Conservation (phyloP, 2,329 filamentous ascomycete species). For the Colletotrichum australisinense region DNA sequence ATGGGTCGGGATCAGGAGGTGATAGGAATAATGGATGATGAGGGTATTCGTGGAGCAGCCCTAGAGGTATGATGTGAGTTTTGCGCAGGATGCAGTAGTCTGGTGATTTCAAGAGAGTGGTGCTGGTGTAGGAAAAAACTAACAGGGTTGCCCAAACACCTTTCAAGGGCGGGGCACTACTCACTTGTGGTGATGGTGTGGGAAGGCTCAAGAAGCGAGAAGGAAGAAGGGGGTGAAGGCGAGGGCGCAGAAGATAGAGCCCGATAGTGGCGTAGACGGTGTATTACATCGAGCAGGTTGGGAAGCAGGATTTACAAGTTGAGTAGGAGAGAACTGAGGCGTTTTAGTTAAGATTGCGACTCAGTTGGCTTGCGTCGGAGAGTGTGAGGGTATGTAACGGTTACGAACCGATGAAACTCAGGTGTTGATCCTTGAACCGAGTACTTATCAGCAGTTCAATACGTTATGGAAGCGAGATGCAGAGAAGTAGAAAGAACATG, state of each 20-base stretch:
- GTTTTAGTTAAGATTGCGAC: not conserved
- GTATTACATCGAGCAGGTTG: not conserved
- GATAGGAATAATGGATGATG: conserved; percentile 51
- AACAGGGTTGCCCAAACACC: too few species aligned
- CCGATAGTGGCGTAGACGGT: conserved; percentile 6
- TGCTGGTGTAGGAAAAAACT: too few species aligned
- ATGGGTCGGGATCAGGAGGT: conserved; percentile 55
- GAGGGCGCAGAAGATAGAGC: not conserved
- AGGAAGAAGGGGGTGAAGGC: not conserved
- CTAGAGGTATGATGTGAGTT: conserved; percentile 44
- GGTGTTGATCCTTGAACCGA: accelerated
- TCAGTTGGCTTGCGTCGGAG: too few species aligned
- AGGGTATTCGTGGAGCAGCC: conserved; percentile 51
- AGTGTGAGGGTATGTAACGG: too few species aligned
- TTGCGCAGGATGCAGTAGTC: too few species aligned
- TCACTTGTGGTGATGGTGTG: too few species aligned
- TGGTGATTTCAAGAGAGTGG: too few species aligned
- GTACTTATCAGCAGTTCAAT: accelerated
- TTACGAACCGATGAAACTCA: too few species aligned
- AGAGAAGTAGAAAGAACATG: too few species aligned
- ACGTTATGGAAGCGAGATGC: too few species aligned
- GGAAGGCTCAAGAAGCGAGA: not conserved
- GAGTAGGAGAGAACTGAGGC: conserved; percentile 6
- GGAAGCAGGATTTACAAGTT: not conserved
- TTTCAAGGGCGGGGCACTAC: too few species aligned